phyloP scores from a whole-genome alignment of 768 basidiomycete genomes.

The Boletus reticuloceps region DNA sequence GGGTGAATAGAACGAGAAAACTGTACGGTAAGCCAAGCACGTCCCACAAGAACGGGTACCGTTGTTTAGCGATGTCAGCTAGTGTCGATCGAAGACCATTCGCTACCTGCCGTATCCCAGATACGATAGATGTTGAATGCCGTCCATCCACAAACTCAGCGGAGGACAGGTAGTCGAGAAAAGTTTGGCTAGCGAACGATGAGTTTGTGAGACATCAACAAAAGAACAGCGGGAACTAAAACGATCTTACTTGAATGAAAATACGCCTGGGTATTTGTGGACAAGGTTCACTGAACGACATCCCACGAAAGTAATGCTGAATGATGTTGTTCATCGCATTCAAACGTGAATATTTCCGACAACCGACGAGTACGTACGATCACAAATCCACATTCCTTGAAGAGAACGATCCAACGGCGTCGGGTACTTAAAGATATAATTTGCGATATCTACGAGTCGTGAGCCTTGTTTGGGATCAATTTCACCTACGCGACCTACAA shows the following conservation, averaged over 20 bases:
- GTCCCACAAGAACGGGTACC: slow-evolving; percentile 71
- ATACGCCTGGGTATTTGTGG: slow-evolving; percentile 66
- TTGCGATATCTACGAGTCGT: no score
- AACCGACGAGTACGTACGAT: slow-evolving; percentile 48
- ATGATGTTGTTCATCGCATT: not conserved
- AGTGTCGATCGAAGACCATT: not conserved
- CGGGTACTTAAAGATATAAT: no score
- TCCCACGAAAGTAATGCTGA: slow-evolving; percentile 60
- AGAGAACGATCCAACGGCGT: slow-evolving; percentile 51
- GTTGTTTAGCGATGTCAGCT: not conserved
- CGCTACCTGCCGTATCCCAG: slow-evolving; percentile 54
- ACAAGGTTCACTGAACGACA: slow-evolving; percentile 71
- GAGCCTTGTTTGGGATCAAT: no score
- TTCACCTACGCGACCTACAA: no score
- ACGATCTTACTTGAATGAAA: slow-evolving; percentile 64
- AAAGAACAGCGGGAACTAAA: not conserved
- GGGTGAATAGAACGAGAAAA: not conserved
- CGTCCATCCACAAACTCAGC: no score
- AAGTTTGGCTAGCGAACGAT: slow-evolving; percentile 48
- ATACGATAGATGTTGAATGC: slow-evolving; percentile 79
- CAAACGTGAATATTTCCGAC: not conserved
- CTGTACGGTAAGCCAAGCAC: slow-evolving; percentile 78
- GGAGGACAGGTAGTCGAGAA: slow-evolving; percentile 59
- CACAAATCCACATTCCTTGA: slow-evolving; percentile 70
- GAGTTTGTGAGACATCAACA: not conserved